These are phyloP conservation scores for Aspergillus proliferans DNA, from an alignment of 2,329 filamentous ascomycete genomes.

Conservation along the genomic window DNA sequence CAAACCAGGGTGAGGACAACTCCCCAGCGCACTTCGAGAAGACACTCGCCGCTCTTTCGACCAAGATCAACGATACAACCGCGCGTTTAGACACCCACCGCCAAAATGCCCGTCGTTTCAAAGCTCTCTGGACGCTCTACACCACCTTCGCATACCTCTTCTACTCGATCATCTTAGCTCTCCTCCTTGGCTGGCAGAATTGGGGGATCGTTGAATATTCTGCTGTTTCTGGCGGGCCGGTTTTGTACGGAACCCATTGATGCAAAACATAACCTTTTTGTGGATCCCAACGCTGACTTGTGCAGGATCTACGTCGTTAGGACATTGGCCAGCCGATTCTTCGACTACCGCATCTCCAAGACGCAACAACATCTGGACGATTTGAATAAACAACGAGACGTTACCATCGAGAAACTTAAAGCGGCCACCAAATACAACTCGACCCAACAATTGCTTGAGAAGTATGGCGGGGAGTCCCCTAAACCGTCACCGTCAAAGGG, in stretches of 20 bases:
- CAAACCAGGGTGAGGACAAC: conserved; percentile 61
- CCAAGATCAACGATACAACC: conserved; percentile 72
- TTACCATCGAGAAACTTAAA: conserved; percentile 91
- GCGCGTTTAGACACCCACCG: conserved; percentile 67
- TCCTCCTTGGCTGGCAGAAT: conserved; percentile 78
- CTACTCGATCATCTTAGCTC: conserved; percentile 69
- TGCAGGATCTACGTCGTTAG: conserved; percentile 73
- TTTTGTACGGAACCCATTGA: conserved; percentile 53
- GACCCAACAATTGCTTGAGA: conserved; percentile 85
- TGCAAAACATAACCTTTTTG: not conserved
- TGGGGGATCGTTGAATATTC: conserved; percentile 73
- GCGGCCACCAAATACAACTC: conserved; percentile 93
- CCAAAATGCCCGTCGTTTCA: conserved; percentile 67
- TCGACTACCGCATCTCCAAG: conserved; percentile 71
- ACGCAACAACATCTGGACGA: conserved; percentile 64
- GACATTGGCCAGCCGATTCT: conserved; percentile 61
- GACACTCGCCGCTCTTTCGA: conserved; percentile 71
- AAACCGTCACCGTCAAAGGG: conserved; percentile 23
- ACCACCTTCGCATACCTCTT: conserved; percentile 85
- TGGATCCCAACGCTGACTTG: not conserved
- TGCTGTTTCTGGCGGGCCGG: conserved; percentile 68
- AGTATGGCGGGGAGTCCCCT: conserved; percentile 70
- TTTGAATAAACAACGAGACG: conserved; percentile 70
- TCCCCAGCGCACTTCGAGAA: conserved; percentile 93
- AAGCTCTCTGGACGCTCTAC: conserved; percentile 85